Evolutionary conservation across 2,329 filamentous ascomycete species (phyloP).

Genomic region (Madurella fahalii): DNA sequence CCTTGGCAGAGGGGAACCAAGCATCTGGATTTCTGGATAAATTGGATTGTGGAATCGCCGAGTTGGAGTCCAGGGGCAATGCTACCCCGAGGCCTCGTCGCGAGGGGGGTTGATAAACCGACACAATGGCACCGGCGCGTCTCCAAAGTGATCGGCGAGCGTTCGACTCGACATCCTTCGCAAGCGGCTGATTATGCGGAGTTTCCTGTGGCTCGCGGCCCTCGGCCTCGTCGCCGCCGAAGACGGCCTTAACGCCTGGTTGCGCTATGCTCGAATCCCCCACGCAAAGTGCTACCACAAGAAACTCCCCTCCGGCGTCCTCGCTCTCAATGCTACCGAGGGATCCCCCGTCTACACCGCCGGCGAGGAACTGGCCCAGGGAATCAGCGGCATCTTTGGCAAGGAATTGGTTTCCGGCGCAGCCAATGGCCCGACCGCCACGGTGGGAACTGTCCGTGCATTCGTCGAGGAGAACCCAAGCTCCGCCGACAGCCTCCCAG

Average conservation of each 20-base stretch:
- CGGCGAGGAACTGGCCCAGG: conserved; percentile 54
- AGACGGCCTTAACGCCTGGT: conserved; percentile 58
- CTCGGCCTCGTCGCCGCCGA: conserved; percentile 47
- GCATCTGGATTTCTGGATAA: conserved; percentile 11
- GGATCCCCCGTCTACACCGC: conserved; percentile 57
- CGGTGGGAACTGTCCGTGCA: conserved; percentile 47
- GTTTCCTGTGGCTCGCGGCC: conserved; percentile 17
- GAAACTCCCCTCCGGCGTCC: conserved; percentile 23
- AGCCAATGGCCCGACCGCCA: conserved; percentile 30
- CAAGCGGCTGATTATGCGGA: conserved; percentile 8
- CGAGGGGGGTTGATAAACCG: neutral
- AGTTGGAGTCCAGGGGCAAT: conserved; percentile 9
- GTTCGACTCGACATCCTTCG: neutral
- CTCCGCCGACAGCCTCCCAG: conserved; percentile 24
- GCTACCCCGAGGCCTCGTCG: neutral
- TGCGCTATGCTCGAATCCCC: conserved; percentile 56
- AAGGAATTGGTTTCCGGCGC: conserved; percentile 33
- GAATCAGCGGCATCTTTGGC: conserved; percentile 55
- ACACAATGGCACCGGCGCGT: neutral
- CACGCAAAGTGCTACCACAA: conserved; percentile 16
- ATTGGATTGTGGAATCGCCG: conserved; percentile 6
- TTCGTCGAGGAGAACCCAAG: conserved; percentile 36
- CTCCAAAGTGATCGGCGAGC: neutral
- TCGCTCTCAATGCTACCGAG: conserved; percentile 43
- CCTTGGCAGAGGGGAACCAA: conserved; percentile 13